Percentiles rank a stretch among this genome's conserved stretches.
Conservation (phyloP, 2,329 filamentous ascomycete genomes). For the Pseudopithomyces maydicus region DNA sequence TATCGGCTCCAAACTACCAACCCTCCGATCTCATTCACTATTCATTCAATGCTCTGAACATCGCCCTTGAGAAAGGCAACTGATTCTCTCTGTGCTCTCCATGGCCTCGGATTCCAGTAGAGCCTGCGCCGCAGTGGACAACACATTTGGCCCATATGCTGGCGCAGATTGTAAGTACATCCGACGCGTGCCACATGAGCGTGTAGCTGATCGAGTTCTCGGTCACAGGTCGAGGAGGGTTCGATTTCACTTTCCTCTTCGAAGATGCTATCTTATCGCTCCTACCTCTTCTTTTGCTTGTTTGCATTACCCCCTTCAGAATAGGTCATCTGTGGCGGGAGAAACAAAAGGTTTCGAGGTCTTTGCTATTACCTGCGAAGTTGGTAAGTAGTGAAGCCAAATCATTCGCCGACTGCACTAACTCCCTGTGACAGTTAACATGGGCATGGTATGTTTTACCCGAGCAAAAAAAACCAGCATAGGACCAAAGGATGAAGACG, state of each 20-base stretch:
- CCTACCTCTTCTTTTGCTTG: conserved; percentile 34
- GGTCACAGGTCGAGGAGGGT: conserved; percentile 32
- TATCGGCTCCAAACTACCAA: conserved; percentile 21
- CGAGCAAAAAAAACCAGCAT: background rate
- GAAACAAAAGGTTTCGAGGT: conserved; percentile 28
- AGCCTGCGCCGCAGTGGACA: conserved; percentile 31
- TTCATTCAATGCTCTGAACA: conserved; percentile 26
- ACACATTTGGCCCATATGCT: conserved; percentile 40
- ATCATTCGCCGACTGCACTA: background rate
- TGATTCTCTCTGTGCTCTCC: conserved; percentile 21
- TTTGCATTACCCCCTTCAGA: conserved; percentile 34
- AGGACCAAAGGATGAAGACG: background rate
- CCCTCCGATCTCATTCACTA: conserved; percentile 18
- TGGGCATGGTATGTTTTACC: conserved; percentile 1
- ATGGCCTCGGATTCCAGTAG: conserved; percentile 27
- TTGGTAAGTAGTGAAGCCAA: conserved; percentile 24
- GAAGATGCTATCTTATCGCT: conserved; percentile 42
- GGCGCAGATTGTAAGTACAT: conserved; percentile 22
- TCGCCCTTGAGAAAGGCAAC: conserved; percentile 21
- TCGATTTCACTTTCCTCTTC: conserved; percentile 47
- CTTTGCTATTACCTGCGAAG: conserved; percentile 29
- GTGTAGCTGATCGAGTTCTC: background rate
- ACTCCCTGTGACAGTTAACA: background rate
- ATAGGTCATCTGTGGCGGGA: conserved; percentile 33
- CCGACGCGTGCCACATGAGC: background rate